These are phyloP conservation scores for Metschnikowia drakensbergensis DNA, from an alignment of 805 yeast species.

Conservation along the genomic window DNA sequence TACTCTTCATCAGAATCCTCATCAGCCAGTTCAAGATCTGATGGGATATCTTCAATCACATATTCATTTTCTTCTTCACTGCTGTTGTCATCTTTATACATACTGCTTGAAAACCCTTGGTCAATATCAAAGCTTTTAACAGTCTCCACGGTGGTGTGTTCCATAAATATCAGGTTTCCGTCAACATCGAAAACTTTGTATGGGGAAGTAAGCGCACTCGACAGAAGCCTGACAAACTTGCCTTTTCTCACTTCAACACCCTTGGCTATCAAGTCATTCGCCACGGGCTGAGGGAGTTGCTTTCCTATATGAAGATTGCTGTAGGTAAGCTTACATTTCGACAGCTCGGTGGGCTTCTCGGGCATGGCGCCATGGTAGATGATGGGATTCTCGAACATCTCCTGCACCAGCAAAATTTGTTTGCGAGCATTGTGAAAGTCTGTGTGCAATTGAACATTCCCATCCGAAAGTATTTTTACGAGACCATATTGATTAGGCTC, in stretches of 20 bases:
- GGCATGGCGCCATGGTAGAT: constrained; percentile 18
- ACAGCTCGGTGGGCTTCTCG: constrained; percentile 8
- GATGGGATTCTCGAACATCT: constrained; percentile 18
- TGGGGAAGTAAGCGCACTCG: constrained; percentile 40
- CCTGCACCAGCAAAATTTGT: constrained; percentile 40
- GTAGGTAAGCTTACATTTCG: constrained; percentile 32
- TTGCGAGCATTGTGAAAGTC: constrained; percentile 52
- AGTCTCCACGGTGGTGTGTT: constrained; percentile 22
- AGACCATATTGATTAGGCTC: constrained; percentile 79
- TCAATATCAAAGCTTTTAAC: constrained; percentile 17
- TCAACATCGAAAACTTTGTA: constrained; percentile 41
- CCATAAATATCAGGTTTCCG: constrained; percentile 34
- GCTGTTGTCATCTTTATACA: constrained; percentile 33
- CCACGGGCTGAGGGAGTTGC: constrained; percentile 45
- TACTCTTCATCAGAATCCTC: neutral
- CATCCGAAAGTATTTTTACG: constrained; percentile 46
- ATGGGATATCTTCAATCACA: neutral
- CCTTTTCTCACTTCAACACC: constrained; percentile 53
- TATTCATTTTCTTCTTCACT: neutral
- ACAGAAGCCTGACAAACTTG: constrained; percentile 42
- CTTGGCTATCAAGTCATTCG: constrained; percentile 40
- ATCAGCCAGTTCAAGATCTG: neutral
- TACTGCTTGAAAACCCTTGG: constrained; percentile 35
- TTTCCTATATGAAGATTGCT: constrained; percentile 36
- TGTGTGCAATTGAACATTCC: constrained; percentile 39